Percentiles rank a stretch among this genome's conserved stretches.
Conservation (phyloP, 148 eudicot species). For the Fagopyrum homotropicum region DNA sequence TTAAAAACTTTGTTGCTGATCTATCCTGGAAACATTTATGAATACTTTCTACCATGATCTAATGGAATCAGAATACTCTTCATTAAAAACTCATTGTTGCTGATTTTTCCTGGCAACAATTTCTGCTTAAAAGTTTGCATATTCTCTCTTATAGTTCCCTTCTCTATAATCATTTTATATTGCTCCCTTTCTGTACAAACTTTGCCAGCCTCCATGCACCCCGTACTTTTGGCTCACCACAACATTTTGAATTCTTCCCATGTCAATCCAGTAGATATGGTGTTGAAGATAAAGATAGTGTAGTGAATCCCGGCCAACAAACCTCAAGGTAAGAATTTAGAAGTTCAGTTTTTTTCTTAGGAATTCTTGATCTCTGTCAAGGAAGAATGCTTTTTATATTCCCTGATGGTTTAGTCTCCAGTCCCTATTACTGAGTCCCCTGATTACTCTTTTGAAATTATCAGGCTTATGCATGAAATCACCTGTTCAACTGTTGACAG, state of each 20-base stretch:
- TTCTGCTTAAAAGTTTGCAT: not conserved
- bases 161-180: conserved; percentile 6
- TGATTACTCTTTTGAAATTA: conserved; percentile 15
- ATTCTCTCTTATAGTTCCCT: conserved; percentile 5
- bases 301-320: conserved; percentile 25
- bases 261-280: conserved; percentile 24
- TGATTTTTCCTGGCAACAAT: not conserved
- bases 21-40: not conserved
- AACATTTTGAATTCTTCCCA: conserved; percentile 35
- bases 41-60: not conserved
- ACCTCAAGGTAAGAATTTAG: conserved; percentile 34
- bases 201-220: conserved; percentile 42
- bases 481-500: conserved; percentile 79
- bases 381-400: not conserved
- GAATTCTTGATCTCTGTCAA: not conserved
- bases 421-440: not conserved
- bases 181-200: conserved; percentile 15
- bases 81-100: conserved; percentile 15
- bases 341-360: not conserved
- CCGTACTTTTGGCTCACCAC: conserved; percentile 48
- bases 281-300: conserved; percentile 45
- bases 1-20: conserved; percentile 13
- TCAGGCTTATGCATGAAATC: conserved; percentile 72
- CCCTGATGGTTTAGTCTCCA: not conserved
- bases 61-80: not conserved